A percentile compares a stretch with the other conserved stretches of the same genome.
Conservation (phyloP, 2,329 filamentous ascomycete species). For the Bipolaris gigantea region DNA sequence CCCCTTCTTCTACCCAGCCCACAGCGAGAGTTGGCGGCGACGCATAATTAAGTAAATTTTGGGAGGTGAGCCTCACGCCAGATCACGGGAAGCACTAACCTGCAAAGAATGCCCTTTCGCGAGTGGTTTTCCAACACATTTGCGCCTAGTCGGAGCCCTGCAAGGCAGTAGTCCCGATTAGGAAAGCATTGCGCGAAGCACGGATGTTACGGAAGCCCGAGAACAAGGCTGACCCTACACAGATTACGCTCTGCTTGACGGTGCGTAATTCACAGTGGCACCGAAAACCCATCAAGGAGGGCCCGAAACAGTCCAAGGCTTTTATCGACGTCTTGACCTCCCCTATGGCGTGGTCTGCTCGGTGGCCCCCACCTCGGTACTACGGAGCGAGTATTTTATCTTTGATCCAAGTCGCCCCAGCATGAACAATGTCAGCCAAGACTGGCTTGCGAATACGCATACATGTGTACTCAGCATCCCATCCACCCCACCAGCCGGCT, state of each 20-base stretch:
- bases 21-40: background rate
- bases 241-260: constrained; percentile 1
- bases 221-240: background rate
- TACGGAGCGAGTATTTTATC: too few relatives aligned
- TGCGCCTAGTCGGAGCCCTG: constrained; percentile 5
- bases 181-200: constrained; percentile 14
- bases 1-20: constrained; percentile 4
- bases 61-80: background rate
- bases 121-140: constrained; percentile 9
- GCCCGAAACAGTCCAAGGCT: background rate
- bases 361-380: background rate
- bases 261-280: constrained; percentile 1
- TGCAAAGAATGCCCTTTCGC: constrained; percentile 15
- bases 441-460: background rate
- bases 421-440: background rate
- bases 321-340: background rate
- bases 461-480: background rate
- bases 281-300: background rate
- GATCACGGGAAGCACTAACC: constrained; percentile 18
- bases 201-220: background rate
- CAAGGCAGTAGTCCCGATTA: constrained; percentile 9
- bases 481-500: background rate
- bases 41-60: background rate
- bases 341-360: background rate
- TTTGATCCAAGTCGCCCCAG: background rate